These are phyloP conservation scores for Moniliophthora roreri DNA, from an alignment of 1,284 basidiomycete species.

Conservation along the genomic window DNA sequence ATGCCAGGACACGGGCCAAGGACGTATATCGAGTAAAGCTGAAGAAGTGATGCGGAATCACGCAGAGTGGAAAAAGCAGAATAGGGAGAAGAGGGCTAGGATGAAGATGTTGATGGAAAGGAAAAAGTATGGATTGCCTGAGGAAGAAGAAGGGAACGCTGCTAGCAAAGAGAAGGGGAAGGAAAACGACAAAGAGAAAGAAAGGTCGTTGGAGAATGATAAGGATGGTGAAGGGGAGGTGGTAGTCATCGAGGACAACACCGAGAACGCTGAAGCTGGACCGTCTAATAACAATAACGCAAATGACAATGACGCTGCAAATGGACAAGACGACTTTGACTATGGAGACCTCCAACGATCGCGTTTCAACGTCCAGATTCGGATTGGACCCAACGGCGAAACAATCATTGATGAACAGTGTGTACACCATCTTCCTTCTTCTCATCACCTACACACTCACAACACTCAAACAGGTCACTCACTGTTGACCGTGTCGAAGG, in stretches of 20 bases:
- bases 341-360: too few relatives aligned
- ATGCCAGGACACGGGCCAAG: conserved; percentile 72
- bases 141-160: conserved; percentile 33
- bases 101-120: conserved; percentile 65
- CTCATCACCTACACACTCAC: too few relatives aligned
- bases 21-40: conserved; percentile 72
- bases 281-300: conserved; percentile 20
- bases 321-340: conserved; percentile 38
- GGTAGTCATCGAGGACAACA: too few relatives aligned
- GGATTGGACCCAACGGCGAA: conserved; percentile 49
- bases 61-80: conserved; percentile 63
- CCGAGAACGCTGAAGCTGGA: too few relatives aligned
- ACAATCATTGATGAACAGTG: conserved; percentile 76
- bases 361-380: conserved; percentile 23
- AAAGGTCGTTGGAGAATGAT: conserved; percentile 65
- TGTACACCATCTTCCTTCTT: too few relatives aligned
- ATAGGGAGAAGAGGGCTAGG: conserved; percentile 59
- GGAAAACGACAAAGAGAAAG: conserved; percentile 18
- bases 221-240: conserved; percentile 36
- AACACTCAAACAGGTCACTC: conserved; percentile 39
- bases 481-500: conserved; percentile 67
- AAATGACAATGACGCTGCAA: conserved; percentile 28
- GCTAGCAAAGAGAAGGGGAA: conserved; percentile 48
- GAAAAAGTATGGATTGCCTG: conserved; percentile 65
- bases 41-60: conserved; percentile 68